Conservation (phyloP, 2,329 filamentous ascomycete species). For the Diaporthe capsici region DNA sequence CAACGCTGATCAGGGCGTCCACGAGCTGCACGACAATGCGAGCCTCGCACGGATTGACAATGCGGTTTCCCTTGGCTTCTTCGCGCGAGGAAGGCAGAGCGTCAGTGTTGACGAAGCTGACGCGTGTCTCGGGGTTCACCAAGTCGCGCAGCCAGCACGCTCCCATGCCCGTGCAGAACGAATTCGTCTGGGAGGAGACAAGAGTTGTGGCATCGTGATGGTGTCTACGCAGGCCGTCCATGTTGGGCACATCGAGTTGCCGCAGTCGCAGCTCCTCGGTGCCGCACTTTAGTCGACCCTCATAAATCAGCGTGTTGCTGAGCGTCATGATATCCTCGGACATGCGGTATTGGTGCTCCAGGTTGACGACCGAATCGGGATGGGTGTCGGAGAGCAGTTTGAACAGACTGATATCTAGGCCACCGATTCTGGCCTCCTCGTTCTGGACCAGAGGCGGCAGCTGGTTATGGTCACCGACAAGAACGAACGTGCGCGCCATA, state of each 20-base stretch:
- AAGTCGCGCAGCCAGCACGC: conserved; percentile 84
- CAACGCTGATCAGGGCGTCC: conserved; percentile 80
- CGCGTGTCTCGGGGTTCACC: conserved; percentile 78
- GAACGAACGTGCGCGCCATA: conserved; percentile 91
- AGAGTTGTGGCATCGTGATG: conserved; percentile 67
- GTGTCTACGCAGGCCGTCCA: conserved; percentile 70
- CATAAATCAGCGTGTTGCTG: conserved; percentile 93
- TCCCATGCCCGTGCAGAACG: conserved; percentile 67
- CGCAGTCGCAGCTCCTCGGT: conserved; percentile 80
- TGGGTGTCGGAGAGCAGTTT: conserved; percentile 92
- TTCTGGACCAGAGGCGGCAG: conserved; percentile 95
- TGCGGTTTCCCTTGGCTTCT: conserved; percentile 83
- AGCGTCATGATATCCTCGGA: conserved; percentile 96
- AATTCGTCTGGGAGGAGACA: conserved; percentile 46
- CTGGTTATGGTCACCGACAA: conserved; percentile 97
- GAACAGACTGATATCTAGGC: conserved; percentile 93
- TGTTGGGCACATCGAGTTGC: conserved; percentile 77
- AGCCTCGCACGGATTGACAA: conserved; percentile 89
- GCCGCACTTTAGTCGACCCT: conserved; percentile 91
- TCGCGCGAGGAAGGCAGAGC: conserved; percentile 77
- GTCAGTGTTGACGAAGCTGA: conserved; percentile 93
- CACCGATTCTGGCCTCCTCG: conserved; percentile 86
- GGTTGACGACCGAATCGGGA: conserved; percentile 87
- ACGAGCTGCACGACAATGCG: conserved; percentile 85
- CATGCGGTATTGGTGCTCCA: conserved; percentile 99